These are phyloP conservation scores for Pseudopediastrum boryanum DNA, from an alignment of 139 green algal genomes.

Conservation along the genomic window DNA sequence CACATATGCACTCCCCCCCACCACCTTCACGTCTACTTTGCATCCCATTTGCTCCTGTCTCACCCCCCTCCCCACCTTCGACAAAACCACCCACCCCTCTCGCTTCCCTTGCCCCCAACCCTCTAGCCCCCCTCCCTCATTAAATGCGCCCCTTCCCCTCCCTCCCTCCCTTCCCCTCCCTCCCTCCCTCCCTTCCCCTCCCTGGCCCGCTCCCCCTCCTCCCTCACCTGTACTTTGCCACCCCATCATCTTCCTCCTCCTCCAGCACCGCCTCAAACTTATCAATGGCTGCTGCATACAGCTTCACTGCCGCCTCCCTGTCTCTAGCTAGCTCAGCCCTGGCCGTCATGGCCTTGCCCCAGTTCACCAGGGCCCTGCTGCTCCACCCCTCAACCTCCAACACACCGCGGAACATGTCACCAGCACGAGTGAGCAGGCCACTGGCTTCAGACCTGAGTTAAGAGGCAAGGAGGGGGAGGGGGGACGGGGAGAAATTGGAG, in stretches of 20 bases:
- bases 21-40: too few species aligned
- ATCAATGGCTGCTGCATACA: conserved; percentile 41
- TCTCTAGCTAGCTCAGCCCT: conserved; percentile 36
- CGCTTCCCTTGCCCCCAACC: background rate
- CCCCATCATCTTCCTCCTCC: conserved; percentile 29
- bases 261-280: conserved; percentile 48
- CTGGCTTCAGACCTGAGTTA: conserved; percentile 36
- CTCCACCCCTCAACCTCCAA: conserved; percentile 59
- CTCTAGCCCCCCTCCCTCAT: conserved; percentile 11
- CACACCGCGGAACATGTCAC: conserved; percentile 53
- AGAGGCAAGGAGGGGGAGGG: background rate
- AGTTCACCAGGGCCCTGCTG: conserved; percentile 46
- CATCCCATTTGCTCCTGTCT: background rate
- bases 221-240: conserved; percentile 39
- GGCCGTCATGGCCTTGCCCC: conserved; percentile 33
- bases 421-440: conserved; percentile 48
- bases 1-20: too few species aligned
- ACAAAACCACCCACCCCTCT: background rate
- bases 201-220: too few species aligned
- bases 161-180: too few species aligned
- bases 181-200: too few species aligned
- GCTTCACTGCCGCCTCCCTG: conserved; percentile 1
- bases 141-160: too few species aligned
- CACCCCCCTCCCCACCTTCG: background rate
- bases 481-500: background rate